Evolutionary conservation across 2,329 filamentous ascomycete species (phyloP).

Genomic region (Aspergillus ochraceoroseus): DNA sequence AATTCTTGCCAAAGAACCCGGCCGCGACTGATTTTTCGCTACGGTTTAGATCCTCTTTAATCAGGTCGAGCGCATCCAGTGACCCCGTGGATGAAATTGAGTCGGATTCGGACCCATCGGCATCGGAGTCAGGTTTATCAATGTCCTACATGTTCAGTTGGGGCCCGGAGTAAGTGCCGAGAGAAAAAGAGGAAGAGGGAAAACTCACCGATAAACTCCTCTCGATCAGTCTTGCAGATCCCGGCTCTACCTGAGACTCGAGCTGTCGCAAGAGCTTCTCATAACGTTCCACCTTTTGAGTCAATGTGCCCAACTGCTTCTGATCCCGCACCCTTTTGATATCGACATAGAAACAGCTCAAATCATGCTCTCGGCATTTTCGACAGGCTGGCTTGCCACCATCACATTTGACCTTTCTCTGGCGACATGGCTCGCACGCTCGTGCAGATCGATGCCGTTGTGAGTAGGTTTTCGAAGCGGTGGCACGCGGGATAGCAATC

Average conservation of each 20-base stretch:
- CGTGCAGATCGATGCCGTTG: constrained; percentile 30
- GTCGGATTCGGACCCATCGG: constrained; percentile 21
- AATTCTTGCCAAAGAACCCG: constrained; percentile 44
- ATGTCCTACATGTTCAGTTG: constrained; percentile 3
- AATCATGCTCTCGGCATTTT: constrained; percentile 27
- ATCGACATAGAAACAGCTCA: constrained; percentile 30
- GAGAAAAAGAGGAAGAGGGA: neutral
- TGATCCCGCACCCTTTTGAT: constrained; percentile 37
- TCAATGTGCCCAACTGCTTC: constrained; percentile 28
- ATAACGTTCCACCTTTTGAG: constrained; percentile 26
- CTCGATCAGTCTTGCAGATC: constrained; percentile 23
- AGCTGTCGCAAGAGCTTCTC: constrained; percentile 27
- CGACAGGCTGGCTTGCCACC: constrained; percentile 28
- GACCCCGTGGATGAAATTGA: constrained; percentile 33
- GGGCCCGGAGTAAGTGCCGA: too few relatives aligned
- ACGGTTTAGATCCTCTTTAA: constrained; percentile 42
- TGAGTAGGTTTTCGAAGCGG: constrained; percentile 15
- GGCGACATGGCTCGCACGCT: constrained; percentile 36
- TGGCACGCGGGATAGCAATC: constrained; percentile 30
- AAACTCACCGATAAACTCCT: constrained; percentile 20
- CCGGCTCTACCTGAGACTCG: constrained; percentile 23
- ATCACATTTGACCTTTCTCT: constrained; percentile 37
- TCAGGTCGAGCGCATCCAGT: constrained; percentile 38
- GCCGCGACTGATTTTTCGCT: constrained; percentile 33
- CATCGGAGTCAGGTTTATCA: constrained; percentile 4